Evolutionary conservation across 768 basidiomycete genomes (phyloP), one percentile per base, ranked within the genome.

Genomic region (Paxillus rubicundulus): DNA sequence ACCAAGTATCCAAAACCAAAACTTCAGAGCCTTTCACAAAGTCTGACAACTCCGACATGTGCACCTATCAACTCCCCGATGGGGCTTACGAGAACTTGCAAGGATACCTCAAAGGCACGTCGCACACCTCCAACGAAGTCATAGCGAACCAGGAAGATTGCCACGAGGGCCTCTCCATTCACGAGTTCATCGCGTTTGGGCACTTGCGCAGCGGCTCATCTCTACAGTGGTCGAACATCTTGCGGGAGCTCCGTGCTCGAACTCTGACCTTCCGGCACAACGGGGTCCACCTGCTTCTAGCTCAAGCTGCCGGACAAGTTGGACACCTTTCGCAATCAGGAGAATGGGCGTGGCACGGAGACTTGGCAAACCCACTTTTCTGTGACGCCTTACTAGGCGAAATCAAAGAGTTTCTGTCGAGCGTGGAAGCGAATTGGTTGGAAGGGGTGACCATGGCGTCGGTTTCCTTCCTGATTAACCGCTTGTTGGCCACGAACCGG

Each of bases 111-210:
- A 30, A 53, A 10, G 43, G 52, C 1, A 75, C 75, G 6, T 59
- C 53, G 13, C 74, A 77, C 41, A 70, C 72, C 0, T 61, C 75
- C 7, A 82, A 82, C 37, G 52, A 63, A 17, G 54, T 75, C 45
- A 52, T 82, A 14, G 74, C 74, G 58, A 56, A 63, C n/a, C 80
- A 81, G 55, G 57, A 61, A 1, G 54, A 44, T 30, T 44, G 42
- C 12, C 27, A 28, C 42, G 30, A 44, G 14, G 27, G n/a, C 42
- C 42, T 44, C 12, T 44, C 42, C 8, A 28, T 44, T 4, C 42
- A 30, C 42, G 42, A 43, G n/a, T n/a, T 59, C 40, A 17, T 70
- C 64, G 51, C 55, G 38, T 36, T 52, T 45, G 21, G 64, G 44
- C 50, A 21, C 48, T 18, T 34, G 5, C 6, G 17, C n/a, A 21